A percentile compares a stretch with the other conserved stretches of the same genome.
Conservation (phyloP, 2,329 filamentous ascomycete species). For the Colletotrichum spinosum region DNA sequence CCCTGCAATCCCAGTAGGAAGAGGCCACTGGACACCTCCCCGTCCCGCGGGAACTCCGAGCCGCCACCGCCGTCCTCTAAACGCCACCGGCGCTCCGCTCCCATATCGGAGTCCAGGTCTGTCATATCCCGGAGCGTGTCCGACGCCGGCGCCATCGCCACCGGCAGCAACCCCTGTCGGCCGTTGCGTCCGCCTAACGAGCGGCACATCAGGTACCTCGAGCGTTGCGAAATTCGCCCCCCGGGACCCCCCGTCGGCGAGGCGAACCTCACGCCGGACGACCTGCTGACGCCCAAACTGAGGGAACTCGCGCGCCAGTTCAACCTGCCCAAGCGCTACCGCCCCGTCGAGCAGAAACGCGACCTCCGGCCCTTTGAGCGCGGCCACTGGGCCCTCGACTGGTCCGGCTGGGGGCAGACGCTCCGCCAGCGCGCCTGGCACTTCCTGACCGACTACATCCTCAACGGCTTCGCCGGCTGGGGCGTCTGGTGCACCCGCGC, state of each 20-base stretch:
- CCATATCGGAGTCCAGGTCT: slow-evolving; percentile 37
- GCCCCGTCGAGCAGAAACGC: slow-evolving; percentile 55
- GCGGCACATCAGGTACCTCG: slow-evolving; percentile 40
- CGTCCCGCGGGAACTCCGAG: slow-evolving; percentile 47
- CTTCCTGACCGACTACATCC: slow-evolving; percentile 70
- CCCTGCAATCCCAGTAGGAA: slow-evolving; percentile 23
- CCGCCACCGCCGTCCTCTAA: slow-evolving; percentile 44
- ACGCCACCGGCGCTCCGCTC: slow-evolving; percentile 38
- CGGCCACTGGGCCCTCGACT: slow-evolving; percentile 81
- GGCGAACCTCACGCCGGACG: slow-evolving; percentile 53
- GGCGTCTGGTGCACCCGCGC: slow-evolving; percentile 69
- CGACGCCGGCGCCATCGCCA: slow-evolving; percentile 43
- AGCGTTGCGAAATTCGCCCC: slow-evolving; percentile 62
- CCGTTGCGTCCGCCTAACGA: slow-evolving; percentile 34
- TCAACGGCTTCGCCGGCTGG: slow-evolving; percentile 72
- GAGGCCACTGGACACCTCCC: slow-evolving; percentile 16
- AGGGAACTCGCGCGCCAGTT: slow-evolving; percentile 64
- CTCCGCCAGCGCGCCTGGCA: slow-evolving; percentile 69
- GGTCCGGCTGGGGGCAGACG: slow-evolving; percentile 61
- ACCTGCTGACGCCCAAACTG: slow-evolving; percentile 68
- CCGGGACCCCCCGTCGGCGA: slow-evolving; percentile 64
- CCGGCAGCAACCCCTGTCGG: slow-evolving; percentile 38
- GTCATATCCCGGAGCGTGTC: slow-evolving; percentile 47
- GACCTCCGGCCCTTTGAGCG: slow-evolving; percentile 72
- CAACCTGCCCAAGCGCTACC: slow-evolving; percentile 64